These are phyloP conservation scores for Cordyceps cateniannulata DNA, from an alignment of 2,329 filamentous ascomycete species.

Conservation along the genomic window DNA sequence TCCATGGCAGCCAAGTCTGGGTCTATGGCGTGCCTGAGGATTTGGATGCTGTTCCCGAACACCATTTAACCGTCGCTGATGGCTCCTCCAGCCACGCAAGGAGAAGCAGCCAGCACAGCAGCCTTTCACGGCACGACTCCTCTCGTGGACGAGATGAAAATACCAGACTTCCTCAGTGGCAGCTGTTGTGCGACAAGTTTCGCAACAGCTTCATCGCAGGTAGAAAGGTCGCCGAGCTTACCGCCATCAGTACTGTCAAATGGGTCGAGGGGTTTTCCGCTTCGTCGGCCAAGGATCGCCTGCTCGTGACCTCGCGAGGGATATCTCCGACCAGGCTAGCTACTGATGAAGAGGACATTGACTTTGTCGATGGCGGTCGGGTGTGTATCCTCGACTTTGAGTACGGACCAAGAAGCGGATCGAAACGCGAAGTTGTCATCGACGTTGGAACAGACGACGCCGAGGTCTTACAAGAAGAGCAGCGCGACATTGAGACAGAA, in stretches of 20 bases:
- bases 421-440: constrained; percentile 54
- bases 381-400: constrained; percentile 70
- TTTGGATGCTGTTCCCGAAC: constrained; percentile 55
- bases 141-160: constrained; percentile 23
- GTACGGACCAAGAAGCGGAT: constrained; percentile 51
- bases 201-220: constrained; percentile 68
- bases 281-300: constrained; percentile 43
- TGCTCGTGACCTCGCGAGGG: constrained; percentile 68
- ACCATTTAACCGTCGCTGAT: constrained; percentile 17
- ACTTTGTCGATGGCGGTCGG: constrained; percentile 73
- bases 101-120: constrained; percentile 24
- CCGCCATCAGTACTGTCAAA: constrained; percentile 60
- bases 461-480: constrained; percentile 66
- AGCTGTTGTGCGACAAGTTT: constrained; percentile 59
- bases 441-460: constrained; percentile 67
- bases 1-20: constrained; percentile 67
- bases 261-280: constrained; percentile 58
- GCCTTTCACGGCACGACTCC: constrained; percentile 26
- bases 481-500: constrained; percentile 67
- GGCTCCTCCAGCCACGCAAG: constrained; percentile 22
- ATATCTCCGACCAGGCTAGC: constrained; percentile 51
- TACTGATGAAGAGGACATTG: constrained; percentile 63
- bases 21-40: constrained; percentile 72
- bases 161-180: constrained; percentile 56
- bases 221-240: constrained; percentile 55